A percentile compares a stretch with the other conserved stretches of the same genome.
phyloP scores from a whole-genome alignment of 2,329 filamentous ascomycete genomes.

The Microascus cirrosus region DNA sequence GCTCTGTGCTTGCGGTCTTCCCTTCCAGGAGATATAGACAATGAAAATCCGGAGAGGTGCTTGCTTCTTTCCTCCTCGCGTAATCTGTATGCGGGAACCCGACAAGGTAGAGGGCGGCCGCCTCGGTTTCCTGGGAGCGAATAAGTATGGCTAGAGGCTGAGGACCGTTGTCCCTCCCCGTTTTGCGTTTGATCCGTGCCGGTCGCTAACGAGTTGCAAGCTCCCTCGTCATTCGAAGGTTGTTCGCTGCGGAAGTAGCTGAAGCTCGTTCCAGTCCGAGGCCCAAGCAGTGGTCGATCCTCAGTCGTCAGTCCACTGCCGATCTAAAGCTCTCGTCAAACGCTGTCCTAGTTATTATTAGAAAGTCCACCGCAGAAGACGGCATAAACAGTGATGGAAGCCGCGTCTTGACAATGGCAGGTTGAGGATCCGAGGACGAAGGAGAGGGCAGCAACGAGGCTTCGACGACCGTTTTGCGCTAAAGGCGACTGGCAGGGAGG shows the following conservation, averaged over 20 bases:
- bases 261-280: background rate
- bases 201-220: background rate
- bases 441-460: slow-evolving; percentile 4
- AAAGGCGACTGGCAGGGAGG: background rate
- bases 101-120: background rate
- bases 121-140: background rate
- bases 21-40: background rate
- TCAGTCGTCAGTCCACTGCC: background rate
- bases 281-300: background rate
- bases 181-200: background rate
- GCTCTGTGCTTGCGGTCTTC: slow-evolving; percentile 46
- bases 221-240: background rate
- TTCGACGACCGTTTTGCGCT: slow-evolving; percentile 1
- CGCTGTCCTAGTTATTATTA: background rate
- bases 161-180: background rate
- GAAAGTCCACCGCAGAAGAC: background rate
- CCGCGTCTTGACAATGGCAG: background rate
- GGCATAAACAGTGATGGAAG: background rate
- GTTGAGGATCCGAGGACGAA: background rate
- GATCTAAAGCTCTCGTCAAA: background rate
- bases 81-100: background rate
- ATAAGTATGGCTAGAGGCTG: background rate
- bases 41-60: background rate
- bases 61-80: background rate
- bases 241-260: background rate